Evolutionary conservation across 257 asterid species (phyloP).

Genomic region (Coffea eugenioides): DNA sequence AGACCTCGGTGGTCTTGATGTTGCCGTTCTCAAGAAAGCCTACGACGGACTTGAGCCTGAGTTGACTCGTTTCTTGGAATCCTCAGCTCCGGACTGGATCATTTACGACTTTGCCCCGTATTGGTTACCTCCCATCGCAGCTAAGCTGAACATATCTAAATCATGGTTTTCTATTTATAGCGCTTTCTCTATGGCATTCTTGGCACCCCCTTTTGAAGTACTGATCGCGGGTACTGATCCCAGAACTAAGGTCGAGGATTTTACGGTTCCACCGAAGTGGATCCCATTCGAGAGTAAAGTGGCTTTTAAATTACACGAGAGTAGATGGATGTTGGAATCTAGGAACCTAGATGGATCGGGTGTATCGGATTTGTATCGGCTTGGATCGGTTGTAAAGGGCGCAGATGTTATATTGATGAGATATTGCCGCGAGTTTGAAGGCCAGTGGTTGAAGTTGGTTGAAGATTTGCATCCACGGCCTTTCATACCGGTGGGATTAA

Average conservation of each 20-base stretch:
- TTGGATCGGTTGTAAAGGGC: not conserved
- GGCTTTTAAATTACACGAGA: not conserved
- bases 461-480: constrained; percentile 3
- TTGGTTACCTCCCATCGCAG: too few relatives aligned
- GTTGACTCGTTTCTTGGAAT: too few relatives aligned
- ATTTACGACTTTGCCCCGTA: too few relatives aligned
- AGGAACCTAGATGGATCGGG: not conserved
- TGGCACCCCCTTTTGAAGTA: not conserved
- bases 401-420: not conserved
- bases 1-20: too few relatives aligned
- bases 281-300: constrained; percentile 24
- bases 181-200: too few relatives aligned
- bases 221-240: not conserved
- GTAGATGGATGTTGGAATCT: not conserved
- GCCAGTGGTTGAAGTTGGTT: constrained; percentile 9
- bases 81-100: too few relatives aligned
- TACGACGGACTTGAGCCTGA: too few relatives aligned
- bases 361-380: constrained; percentile 3
- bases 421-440: constrained; percentile 5
- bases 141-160: too few relatives aligned
- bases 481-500: constrained; percentile 17
- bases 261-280: constrained; percentile 21
- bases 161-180: too few relatives aligned
- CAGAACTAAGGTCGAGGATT: constrained; percentile 9
- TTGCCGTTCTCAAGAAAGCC: too few relatives aligned